phyloP scores from a whole-genome alignment of 257 asterid genomes.

The Ophiorrhiza pumila region DNA sequence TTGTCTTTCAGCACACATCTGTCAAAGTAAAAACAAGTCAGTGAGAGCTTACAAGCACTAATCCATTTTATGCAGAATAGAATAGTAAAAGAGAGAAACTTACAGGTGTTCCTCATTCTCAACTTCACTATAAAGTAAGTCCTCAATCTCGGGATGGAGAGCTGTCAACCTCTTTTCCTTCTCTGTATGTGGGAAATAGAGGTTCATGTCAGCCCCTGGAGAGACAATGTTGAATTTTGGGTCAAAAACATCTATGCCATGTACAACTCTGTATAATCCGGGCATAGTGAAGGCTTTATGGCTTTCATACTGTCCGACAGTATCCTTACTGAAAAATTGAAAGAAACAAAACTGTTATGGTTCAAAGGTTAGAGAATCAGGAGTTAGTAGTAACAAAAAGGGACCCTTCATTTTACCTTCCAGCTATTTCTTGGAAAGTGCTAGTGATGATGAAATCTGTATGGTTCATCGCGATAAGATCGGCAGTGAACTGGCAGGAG shows the following conservation, averaged over 20 bases:
- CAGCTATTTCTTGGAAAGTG: constrained; percentile 97
- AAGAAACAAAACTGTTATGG: not conserved
- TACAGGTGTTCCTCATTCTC: constrained; percentile 89
- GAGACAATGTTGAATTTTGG: constrained; percentile 98
- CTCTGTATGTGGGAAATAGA: constrained; percentile 71
- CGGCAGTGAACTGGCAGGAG: constrained; percentile 95
- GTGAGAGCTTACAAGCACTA: not conserved
- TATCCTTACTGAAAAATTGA: constrained; percentile 66
- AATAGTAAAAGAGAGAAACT: constrained; percentile 18
- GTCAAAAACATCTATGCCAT: constrained; percentile 88
- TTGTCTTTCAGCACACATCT: constrained; percentile 85
- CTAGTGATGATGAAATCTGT: constrained; percentile 97
- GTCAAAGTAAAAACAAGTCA: not conserved
- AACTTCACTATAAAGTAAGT: constrained; percentile 68
- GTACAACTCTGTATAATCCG: constrained; percentile 86
- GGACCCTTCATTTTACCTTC: constrained; percentile 47
- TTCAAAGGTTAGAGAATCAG: not conserved
- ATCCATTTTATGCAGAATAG: not conserved
- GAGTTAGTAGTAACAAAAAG: not conserved
- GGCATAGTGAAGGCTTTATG: constrained; percentile 98
- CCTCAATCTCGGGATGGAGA: constrained; percentile 75
- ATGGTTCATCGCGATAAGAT: constrained; percentile 95
- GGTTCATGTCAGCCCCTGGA: constrained; percentile 79
- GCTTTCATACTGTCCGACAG: constrained; percentile 96
- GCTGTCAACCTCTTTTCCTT: constrained; percentile 67